A percentile compares a stretch with the other conserved stretches of the same genome.
These are phyloP conservation scores for Kitagawia praeruptora DNA, from an alignment of 129 eudicot species.

Conservation along the genomic window DNA sequence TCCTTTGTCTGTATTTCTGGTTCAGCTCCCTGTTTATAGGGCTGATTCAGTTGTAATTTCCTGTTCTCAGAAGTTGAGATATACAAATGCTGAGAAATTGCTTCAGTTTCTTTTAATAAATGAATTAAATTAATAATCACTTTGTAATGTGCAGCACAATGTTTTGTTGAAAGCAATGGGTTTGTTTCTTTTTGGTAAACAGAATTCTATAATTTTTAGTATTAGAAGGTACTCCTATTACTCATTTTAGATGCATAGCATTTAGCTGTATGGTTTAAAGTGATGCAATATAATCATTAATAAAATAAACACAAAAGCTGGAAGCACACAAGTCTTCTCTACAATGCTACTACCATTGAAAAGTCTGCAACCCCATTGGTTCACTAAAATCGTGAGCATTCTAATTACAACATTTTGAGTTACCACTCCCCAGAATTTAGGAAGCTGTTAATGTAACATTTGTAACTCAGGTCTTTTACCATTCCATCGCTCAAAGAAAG, in stretches of 20 bases:
- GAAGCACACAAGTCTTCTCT: neutral
- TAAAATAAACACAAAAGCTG: neutral
- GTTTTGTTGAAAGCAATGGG: neutral
- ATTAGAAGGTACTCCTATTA: neutral
- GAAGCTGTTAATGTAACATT: neutral
- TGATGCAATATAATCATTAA: neutral
- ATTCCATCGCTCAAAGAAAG: neutral
- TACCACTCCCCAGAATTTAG: neutral
- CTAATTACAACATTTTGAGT: neutral
- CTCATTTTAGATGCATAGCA: neutral
- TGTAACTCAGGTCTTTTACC: neutral
- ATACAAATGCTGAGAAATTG: neutral
- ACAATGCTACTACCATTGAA: neutral
- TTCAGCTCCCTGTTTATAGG: conserved; percentile 8
- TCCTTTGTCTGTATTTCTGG: conserved; percentile 12
- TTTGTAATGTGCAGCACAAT: neutral
- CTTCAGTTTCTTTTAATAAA: neutral
- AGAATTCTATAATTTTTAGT: neutral
- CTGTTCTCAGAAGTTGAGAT: neutral
- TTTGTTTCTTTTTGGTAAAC: neutral
- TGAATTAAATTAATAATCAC: neutral
- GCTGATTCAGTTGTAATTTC: conserved; percentile 11
- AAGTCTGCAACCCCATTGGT: too few relatives aligned
- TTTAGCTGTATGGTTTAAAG: neutral
- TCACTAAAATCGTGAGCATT: neutral